These are phyloP conservation scores for Podospora appendiculata DNA, from an alignment of 495 filamentous ascomycete species.

Conservation along the genomic window DNA sequence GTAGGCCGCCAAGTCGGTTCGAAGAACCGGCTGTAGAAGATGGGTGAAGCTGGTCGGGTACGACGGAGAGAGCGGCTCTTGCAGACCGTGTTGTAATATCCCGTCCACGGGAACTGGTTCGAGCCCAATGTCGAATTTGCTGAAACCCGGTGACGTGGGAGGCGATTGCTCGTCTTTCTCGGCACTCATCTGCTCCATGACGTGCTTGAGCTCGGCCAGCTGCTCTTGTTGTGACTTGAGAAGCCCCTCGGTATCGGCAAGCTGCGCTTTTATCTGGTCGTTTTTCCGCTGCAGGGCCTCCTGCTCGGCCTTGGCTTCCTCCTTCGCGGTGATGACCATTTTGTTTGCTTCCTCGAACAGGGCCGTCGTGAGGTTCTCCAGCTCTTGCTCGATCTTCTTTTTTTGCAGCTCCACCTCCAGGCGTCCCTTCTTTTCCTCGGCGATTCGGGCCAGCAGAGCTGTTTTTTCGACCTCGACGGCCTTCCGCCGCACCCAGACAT, in stretches of 20 bases:
- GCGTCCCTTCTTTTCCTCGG: conserved; percentile 61
- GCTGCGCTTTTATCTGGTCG: conserved; percentile 43
- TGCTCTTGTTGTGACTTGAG: conserved; percentile 89
- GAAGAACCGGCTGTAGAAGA: conserved; percentile 71
- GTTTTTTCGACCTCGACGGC: conserved; percentile 35
- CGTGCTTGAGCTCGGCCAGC: conserved; percentile 77
- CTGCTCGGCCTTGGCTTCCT: conserved; percentile 28
- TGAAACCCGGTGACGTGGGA: conserved; percentile 49
- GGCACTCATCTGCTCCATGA: conserved; percentile 80
- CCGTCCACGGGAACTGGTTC: conserved; percentile 33
- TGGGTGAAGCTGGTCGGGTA: conserved; percentile 81
- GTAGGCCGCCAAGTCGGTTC: conserved; percentile 72
- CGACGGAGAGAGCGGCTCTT: conserved; percentile 60
- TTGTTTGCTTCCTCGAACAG: conserved; percentile 94
- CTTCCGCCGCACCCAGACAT: conserved; percentile 57
- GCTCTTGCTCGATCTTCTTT: conserved; percentile 65
- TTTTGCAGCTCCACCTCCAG: conserved; percentile 63
- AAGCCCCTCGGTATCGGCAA: conserved; percentile 61
- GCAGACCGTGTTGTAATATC: conserved; percentile 33
- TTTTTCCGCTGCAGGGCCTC: conserved; percentile 27
- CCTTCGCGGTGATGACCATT: conserved; percentile 72
- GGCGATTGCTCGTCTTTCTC: conserved; percentile 61
- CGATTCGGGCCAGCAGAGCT: conserved; percentile 29
- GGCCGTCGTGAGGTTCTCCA: conserved; percentile 81
- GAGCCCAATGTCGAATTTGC: conserved; percentile 36